Evolutionary conservation across 768 basidiomycete genomes (phyloP).

Genomic region (Russula dissimulans): DNA sequence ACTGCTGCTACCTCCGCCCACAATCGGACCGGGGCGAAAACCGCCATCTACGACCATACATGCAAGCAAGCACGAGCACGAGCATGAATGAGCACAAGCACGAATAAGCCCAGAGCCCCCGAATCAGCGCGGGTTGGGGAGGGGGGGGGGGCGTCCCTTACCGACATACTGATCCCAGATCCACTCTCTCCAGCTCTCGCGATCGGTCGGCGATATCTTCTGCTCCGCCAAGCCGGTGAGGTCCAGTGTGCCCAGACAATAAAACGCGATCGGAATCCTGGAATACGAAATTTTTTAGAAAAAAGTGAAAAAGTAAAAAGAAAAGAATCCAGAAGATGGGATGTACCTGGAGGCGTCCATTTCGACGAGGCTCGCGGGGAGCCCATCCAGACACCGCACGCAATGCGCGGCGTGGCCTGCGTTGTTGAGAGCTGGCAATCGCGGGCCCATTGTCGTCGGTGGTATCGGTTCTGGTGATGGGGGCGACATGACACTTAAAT

Average conservation of each 20-base stretch:
- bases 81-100: too few species aligned
- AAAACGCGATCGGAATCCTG: slow-evolving; percentile 82
- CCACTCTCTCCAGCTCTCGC: slow-evolving; percentile 68
- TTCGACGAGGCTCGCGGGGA: slow-evolving; percentile 61
- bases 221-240: slow-evolving; percentile 46
- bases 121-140: too few species aligned
- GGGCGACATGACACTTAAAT: too few species aligned
- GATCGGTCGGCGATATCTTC: slow-evolving; percentile 42
- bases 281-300: too few species aligned
- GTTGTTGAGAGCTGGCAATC: slow-evolving; percentile 29
- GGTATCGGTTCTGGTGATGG: too few species aligned
- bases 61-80: background rate
- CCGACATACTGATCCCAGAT: slow-evolving; percentile 82
- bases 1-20: slow-evolving; percentile 41
- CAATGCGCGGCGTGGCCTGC: slow-evolving; percentile 56
- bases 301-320: background rate
- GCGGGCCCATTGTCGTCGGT: background rate
- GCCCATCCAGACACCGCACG: slow-evolving; percentile 55
- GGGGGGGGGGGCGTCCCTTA: slow-evolving; percentile 23
- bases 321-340: background rate
- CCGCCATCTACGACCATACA: slow-evolving; percentile 27
- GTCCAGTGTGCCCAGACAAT: slow-evolving; percentile 80
- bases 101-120: too few species aligned
- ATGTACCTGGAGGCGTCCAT: slow-evolving; percentile 63
- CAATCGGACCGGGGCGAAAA: slow-evolving; percentile 69